Percentiles rank a stretch among this genome's conserved stretches.
Conservation (phyloP, 257 asterid genomes). For the Capsicum rhomboideum region DNA sequence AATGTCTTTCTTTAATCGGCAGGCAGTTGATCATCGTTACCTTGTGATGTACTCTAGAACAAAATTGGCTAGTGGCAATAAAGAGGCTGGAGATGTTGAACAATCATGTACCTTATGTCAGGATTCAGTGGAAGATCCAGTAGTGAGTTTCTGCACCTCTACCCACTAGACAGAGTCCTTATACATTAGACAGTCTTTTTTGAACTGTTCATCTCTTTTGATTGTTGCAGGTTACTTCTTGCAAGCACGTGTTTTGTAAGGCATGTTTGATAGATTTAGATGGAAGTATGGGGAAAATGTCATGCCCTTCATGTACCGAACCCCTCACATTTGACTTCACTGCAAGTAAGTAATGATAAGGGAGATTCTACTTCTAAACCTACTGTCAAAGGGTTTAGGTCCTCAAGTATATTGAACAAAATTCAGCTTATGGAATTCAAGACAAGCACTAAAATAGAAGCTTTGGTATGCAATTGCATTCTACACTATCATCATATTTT, state of each 20-base stretch:
- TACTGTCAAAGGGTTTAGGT: constrained; percentile 54
- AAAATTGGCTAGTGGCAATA: constrained; percentile 37
- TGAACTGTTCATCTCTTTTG: not conserved
- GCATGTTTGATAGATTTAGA: constrained; percentile 63
- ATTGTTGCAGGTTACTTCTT: constrained; percentile 51
- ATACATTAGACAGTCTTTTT: no score
- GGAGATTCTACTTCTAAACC: constrained; percentile 36
- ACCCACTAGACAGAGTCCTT: no score
- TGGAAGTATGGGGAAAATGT: constrained; percentile 52
- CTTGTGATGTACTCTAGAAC: constrained; percentile 49
- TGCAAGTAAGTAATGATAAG: constrained; percentile 22
- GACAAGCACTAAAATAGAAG: constrained; percentile 88
- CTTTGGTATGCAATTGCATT: constrained; percentile 49
- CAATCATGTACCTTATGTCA: constrained; percentile 45
- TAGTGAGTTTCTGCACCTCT: constrained; percentile 14
- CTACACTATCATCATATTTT: not conserved
- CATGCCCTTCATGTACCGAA: constrained; percentile 77
- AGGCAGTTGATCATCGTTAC: constrained; percentile 97
- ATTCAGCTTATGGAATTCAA: constrained; percentile 49
- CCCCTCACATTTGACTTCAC: constrained; percentile 60
- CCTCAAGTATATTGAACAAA: constrained; percentile 74
- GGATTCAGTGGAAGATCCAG: constrained; percentile 42
- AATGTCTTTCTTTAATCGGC: not conserved
- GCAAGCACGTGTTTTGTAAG: constrained; percentile 75
- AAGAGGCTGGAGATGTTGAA: constrained; percentile 27